Percentiles rank a stretch among this genome's conserved stretches.
Conservation (phyloP, 179 eudicot genomes). For the Silene noctiflora region DNA sequence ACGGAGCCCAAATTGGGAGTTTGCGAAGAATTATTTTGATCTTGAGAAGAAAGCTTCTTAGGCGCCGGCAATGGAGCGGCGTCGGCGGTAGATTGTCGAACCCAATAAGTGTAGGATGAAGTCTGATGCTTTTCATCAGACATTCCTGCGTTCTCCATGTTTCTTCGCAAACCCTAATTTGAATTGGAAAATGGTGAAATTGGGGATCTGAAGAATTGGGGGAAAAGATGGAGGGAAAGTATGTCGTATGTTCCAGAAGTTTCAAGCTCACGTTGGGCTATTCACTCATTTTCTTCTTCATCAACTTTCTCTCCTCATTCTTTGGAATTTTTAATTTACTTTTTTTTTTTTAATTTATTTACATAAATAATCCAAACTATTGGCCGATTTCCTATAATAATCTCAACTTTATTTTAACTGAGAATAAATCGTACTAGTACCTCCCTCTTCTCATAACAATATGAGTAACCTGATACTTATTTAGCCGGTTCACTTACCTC, state of each 20-base stretch:
- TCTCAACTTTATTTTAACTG: too few relatives aligned
- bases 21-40: constrained; percentile 32
- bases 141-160: constrained; percentile 47
- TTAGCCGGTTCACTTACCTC: too few relatives aligned
- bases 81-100: constrained; percentile 52
- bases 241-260: neutral
- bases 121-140: constrained; percentile 31
- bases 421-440: too few relatives aligned
- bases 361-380: too few relatives aligned
- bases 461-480: too few relatives aligned
- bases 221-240: neutral
- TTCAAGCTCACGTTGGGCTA: neutral
- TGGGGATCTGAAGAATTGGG: neutral
- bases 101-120: constrained; percentile 90
- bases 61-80: constrained; percentile 88
- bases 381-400: too few relatives aligned
- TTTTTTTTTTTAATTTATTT: too few relatives aligned
- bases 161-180: constrained; percentile 18
- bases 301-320: neutral
- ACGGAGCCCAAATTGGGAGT: constrained; percentile 68
- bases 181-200: neutral
- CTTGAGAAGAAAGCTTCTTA: constrained; percentile 53
- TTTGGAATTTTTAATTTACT: neutral
- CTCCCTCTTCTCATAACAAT: too few relatives aligned
- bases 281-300: neutral